Base-by-base conservation (phyloP, 495 filamentous ascomycete genomes). In the Podospora bellae-mahoneyi region DNA sequence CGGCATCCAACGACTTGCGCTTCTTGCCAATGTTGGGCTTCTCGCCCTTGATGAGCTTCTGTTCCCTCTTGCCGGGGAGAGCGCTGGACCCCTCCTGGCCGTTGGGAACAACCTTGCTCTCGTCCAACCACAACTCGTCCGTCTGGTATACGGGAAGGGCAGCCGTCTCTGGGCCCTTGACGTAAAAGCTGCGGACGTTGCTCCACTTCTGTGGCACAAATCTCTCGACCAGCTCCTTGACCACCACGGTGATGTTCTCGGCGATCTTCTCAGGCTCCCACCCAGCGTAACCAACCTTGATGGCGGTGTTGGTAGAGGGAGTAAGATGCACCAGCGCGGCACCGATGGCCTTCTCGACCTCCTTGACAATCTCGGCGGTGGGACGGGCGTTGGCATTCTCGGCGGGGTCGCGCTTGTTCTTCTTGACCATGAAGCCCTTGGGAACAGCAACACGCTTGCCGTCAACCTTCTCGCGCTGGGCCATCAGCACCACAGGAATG, bases 111-210 rank as follows among this genome's bases (percentile, higher is more conserved):
- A 97, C 89, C 78, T 96, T 91, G 23, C 78, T 82, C 70, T 94
- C 90, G 63, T 92, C 90, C 39, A 90, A 80, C 92, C 94, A 99
- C 64, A 99, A 79, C 81, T 98, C 91, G 73, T 89, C 87, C 9
- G 95, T 90, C 74, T 97, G 82, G 90, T 92, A 99, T 68, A 99
- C 88, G 16, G 95, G 95, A 71, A 99, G 81, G 15, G 94, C 92
- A 67, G 87, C 90, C 10, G 93, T 96, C 71, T 89, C 87, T 10
- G 91, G 88, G 6, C 91, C 90, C 83, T 98, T 99, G 79, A 99
- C 83, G 80, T 97, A 93, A 60, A 98, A 76, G 60, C 85, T 85
- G 78, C 89, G 88, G 62, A 98, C 86, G 74, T 91, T 92, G 68
- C 86, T 85, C 93, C 93, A 97, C 66, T 91, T 88, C 72, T 92